Conservation (phyloP, 306 rosid genomes). For the Cicer bijugum region DNA sequence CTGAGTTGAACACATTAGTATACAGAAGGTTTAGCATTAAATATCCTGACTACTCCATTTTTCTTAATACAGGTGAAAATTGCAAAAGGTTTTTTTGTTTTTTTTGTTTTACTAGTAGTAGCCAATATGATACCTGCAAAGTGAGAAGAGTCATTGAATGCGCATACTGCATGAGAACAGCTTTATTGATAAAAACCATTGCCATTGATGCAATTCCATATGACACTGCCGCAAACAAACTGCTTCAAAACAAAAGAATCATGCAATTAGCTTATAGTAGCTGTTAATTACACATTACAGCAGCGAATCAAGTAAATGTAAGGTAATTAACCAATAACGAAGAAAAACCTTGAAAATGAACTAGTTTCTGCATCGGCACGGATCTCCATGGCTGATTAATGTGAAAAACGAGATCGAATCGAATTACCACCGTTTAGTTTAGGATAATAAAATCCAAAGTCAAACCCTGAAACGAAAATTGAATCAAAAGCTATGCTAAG, state of each 20-base stretch:
- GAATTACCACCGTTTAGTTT: slow-evolving; percentile 2
- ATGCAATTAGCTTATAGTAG: not conserved
- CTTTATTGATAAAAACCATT: slow-evolving; percentile 97
- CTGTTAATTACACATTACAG: not conserved
- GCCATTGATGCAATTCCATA: slow-evolving; percentile 96
- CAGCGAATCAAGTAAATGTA: not conserved
- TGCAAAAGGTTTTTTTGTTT: not conserved
- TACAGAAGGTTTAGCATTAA: too few species aligned
- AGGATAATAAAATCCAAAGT: not conserved
- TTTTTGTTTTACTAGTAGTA: not conserved
- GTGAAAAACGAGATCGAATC: slow-evolving; percentile 39
- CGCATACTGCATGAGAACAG: slow-evolving; percentile 87
- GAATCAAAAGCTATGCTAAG: not conserved
- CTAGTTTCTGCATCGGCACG: slow-evolving; percentile 60
- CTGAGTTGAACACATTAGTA: not conserved
- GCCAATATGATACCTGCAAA: slow-evolving; percentile 61
- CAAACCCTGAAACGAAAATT: slow-evolving; percentile 30
- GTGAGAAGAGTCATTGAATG: slow-evolving; percentile 90
- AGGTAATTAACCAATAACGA: not conserved
- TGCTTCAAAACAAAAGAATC: slow-evolving; percentile 43
- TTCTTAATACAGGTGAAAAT: too few species aligned
- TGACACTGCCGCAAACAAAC: slow-evolving; percentile 82
- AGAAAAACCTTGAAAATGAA: slow-evolving; percentile 57
- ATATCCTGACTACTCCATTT: too few species aligned
- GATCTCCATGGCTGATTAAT: slow-evolving; percentile 59